Evolutionary conservation across 2,329 filamentous ascomycete genomes (phyloP), one percentile per base, ranked within the genome.

Genomic region (Endocalyx cinctus): DNA sequence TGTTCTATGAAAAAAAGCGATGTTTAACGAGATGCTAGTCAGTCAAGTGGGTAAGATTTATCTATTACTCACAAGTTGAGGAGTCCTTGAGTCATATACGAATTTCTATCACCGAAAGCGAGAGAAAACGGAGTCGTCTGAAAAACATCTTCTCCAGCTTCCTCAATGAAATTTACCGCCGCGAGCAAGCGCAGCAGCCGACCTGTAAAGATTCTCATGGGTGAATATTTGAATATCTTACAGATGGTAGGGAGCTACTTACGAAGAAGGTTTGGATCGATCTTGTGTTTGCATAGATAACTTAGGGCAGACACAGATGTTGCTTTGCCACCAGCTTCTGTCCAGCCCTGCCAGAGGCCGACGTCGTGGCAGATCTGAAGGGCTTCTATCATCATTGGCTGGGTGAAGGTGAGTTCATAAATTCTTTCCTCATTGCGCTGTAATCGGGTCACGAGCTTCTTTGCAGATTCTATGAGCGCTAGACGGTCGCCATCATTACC

Each of bases 271-370:
- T 45, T 43, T 14, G 37, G 18, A 12, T 51, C 43, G 23, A 41
- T 41, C 11, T 41, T 30, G 14, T 35, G 34, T 5, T 34, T 29
- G 33, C 39, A 36, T 18, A 51, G 30, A 17, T 28, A 25, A 13
- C 35, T 19, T 11, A 51, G 31, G 7, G 43, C 25, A 6, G 41
- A 32, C 5, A 51, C 19, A 3, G 36, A 34, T 22, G 42, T 44
- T 4, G 43, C 32, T 5, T 36, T 34, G 15, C 45, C 46, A 6
- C 37, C 37, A 6, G 31, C 38, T 17, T 36, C 37, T 14, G 26
- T 31, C 48, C 48, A 51, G 26, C 36, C 39, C 10, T 18, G 20
- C 45, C 43, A 51, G 10, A 51, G 37, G 3, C 41, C 46, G 16
- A 47, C 14, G 14, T 51, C 47, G 10, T 42, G 29, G 12, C 35